Evolutionary conservation across 2,329 filamentous ascomycete species (phyloP).

Genomic region (Neobulgaria alba): DNA sequence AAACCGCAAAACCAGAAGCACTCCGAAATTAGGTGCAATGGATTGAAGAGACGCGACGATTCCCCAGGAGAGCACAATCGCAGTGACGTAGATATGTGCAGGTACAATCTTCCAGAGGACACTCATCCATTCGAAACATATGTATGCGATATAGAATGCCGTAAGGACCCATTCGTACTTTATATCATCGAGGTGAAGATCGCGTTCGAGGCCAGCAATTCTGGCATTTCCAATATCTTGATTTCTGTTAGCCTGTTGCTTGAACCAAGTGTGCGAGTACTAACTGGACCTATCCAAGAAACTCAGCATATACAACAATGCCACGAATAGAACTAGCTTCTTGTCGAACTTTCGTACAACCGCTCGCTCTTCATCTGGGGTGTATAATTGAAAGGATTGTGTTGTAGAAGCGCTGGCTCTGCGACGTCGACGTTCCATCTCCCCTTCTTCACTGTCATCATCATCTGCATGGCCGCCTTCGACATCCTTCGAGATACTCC

Average conservation of each 20-base stretch:
- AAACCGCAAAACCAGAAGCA: constrained; percentile 45
- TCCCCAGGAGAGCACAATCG: constrained; percentile 71
- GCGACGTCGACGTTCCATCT: constrained; percentile 3
- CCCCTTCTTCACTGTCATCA: constrained; percentile 4
- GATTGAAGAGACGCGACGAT: constrained; percentile 66
- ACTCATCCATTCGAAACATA: constrained; percentile 57
- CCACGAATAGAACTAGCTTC: constrained; percentile 70
- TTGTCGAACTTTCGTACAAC: constrained; percentile 71
- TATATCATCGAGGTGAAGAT: constrained; percentile 41
- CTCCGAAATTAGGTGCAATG: constrained; percentile 53
- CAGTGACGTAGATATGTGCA: constrained; percentile 49
- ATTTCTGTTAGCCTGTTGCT: constrained; percentile 6
- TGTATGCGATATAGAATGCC: constrained; percentile 55
- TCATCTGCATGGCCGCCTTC: constrained; percentile 11
- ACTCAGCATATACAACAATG: constrained; percentile 72
- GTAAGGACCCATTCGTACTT: constrained; percentile 54
- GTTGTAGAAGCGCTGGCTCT: constrained; percentile 24
- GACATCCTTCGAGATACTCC: constrained; percentile 1
- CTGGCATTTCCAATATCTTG: constrained; percentile 54
- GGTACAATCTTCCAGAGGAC: constrained; percentile 52
- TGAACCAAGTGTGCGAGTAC: constrained; percentile 15
- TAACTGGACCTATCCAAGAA: constrained; percentile 81
- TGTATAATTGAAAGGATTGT: constrained; percentile 44
- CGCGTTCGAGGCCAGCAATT: constrained; percentile 54
- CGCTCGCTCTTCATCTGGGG: constrained; percentile 60